These are phyloP conservation scores for Fusarium circinatum DNA, from an alignment of 2,329 filamentous ascomycete genomes.

Conservation along the genomic window DNA sequence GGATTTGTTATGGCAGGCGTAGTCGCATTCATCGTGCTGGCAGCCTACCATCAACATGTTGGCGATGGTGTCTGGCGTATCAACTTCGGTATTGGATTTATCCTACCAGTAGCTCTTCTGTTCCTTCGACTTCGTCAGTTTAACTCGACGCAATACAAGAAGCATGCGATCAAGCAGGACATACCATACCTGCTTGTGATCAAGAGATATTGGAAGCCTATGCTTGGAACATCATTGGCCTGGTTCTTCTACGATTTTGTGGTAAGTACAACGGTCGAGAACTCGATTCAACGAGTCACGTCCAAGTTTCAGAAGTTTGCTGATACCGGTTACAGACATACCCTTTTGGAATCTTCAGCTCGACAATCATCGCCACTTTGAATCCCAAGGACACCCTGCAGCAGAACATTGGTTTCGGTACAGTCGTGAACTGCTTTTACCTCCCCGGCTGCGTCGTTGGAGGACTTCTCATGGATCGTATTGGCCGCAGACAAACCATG, in stretches of 20 bases:
- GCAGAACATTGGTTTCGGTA: neutral
- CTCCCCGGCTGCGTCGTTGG: neutral
- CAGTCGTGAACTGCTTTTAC: neutral
- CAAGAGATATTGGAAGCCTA: neutral
- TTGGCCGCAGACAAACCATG: slow-evolving; percentile 1
- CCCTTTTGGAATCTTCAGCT: neutral
- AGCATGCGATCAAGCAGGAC: neutral
- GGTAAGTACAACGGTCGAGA: neutral
- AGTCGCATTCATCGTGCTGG: neutral
- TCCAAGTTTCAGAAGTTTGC: rapidly evolving
- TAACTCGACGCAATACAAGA: neutral
- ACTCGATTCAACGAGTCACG: no score
- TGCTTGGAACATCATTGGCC: neutral
- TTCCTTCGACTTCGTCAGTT: neutral
- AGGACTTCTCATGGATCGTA: neutral
- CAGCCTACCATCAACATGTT: neutral
- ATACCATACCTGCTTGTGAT: neutral
- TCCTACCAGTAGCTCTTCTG: neutral
- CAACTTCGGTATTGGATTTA: neutral
- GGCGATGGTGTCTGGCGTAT: neutral
- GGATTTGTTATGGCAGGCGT: neutral
- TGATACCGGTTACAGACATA: neutral
- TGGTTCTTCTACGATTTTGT: slow-evolving; percentile 2
- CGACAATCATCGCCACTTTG: neutral
- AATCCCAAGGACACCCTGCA: neutral